Evolutionary conservation across 2,329 filamentous ascomycete species (phyloP).

Genomic region (Aphanocladium album): DNA sequence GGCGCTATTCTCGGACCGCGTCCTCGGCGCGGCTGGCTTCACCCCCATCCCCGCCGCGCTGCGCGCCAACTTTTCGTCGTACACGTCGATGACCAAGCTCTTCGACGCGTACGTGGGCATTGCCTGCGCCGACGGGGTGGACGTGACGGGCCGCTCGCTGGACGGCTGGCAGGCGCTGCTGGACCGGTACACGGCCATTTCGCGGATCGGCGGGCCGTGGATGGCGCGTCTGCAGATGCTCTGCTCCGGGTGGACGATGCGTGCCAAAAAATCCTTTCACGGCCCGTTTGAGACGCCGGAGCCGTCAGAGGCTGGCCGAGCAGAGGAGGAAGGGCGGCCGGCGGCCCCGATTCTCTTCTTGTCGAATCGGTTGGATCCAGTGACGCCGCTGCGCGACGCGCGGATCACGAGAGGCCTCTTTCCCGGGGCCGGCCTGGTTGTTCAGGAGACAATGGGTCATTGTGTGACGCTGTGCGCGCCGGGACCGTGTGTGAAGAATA

Average conservation of each 20-base stretch:
- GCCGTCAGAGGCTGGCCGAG: not conserved
- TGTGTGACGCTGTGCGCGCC: constrained; percentile 5
- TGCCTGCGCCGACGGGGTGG: not conserved
- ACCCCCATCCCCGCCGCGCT: not conserved
- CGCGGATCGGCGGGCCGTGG: not conserved
- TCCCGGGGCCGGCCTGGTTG: constrained; percentile 18
- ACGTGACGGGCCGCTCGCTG: not conserved
- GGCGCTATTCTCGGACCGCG: not conserved
- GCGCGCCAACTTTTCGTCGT: not conserved
- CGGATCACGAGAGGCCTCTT: constrained; percentile 20
- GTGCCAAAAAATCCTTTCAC: not conserved
- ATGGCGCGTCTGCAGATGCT: not conserved
- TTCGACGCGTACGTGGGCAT: not conserved
- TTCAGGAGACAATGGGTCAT: constrained; percentile 22
- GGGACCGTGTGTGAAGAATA: constrained; percentile 15
- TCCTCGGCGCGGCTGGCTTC: not conserved
- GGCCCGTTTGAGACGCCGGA: not conserved
- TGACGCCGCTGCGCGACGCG: constrained; percentile 38
- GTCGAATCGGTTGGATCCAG: constrained; percentile 37
- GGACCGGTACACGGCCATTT: not conserved
- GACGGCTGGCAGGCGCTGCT: not conserved
- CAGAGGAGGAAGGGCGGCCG: constrained; percentile 26
- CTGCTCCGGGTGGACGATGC: constrained; percentile 32
- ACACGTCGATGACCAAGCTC: not conserved
- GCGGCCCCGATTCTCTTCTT: constrained; percentile 40